Conservation (phyloP, 2,329 filamentous ascomycete genomes). For the Venturiaceae sp. region DNA sequence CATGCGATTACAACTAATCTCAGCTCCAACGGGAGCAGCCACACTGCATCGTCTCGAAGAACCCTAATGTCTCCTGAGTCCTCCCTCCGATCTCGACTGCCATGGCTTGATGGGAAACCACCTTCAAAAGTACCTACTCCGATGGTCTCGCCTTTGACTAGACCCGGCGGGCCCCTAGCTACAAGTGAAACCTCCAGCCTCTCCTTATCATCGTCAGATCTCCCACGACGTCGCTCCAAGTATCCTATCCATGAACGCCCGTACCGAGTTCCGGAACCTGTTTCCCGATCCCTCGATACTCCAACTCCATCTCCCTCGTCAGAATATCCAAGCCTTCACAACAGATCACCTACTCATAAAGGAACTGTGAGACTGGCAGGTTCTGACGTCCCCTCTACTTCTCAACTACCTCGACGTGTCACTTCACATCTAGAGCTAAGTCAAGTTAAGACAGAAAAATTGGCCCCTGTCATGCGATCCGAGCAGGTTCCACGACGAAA, state of each 20-base stretch:
- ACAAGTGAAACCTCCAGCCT: background rate
- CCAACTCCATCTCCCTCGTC: background rate
- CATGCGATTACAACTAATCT: background rate
- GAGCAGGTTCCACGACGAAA: background rate
- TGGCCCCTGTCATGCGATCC: background rate
- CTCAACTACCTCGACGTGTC: background rate
- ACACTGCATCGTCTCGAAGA: background rate
- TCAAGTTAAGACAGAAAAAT: background rate
- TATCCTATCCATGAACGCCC: background rate
- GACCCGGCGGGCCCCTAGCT: background rate
- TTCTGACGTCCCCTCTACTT: background rate
- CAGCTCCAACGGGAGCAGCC: background rate
- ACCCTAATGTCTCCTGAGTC: background rate
- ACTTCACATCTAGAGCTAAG: background rate
- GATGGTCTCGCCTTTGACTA: background rate
- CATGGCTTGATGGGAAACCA: conserved; percentile 5
- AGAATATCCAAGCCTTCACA: background rate
- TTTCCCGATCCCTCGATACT: background rate
- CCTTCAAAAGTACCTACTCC: background rate
- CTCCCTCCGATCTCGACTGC: conserved; percentile 5
- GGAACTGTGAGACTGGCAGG: background rate
- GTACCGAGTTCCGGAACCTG: background rate
- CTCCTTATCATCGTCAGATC: background rate
- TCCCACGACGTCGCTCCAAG: background rate
- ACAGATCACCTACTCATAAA: background rate